These are phyloP conservation scores for Chloranthus sessilifolius DNA, from an alignment of 164 flowering plant species.

Conservation along the genomic window DNA sequence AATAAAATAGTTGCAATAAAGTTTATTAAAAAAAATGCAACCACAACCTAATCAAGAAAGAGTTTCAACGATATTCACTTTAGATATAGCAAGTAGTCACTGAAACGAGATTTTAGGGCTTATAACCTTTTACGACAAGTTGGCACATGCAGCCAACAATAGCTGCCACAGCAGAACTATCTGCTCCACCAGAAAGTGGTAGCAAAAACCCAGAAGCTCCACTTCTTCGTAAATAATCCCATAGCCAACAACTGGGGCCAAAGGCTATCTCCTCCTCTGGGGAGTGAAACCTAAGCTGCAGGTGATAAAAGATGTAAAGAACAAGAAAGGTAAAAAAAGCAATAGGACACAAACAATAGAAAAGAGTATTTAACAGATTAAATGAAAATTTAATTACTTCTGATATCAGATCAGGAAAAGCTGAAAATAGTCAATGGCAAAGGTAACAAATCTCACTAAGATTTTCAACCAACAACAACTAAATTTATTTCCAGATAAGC, in stretches of 20 bases:
- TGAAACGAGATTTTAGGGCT: not conserved
- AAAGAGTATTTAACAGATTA: not conserved
- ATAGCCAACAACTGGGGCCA: slow-evolving; percentile 40
- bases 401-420: too few species aligned
- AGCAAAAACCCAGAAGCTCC: slow-evolving; percentile 98
- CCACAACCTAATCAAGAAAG: not conserved
- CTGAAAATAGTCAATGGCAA: too few species aligned
- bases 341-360: not conserved
- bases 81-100: not conserved
- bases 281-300: slow-evolving; percentile 71
- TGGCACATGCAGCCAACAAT: slow-evolving; percentile 99
- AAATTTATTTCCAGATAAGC: too few species aligned
- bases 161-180: slow-evolving; percentile 70
- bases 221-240: slow-evolving; percentile 97
- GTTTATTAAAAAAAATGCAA: slow-evolving; percentile 6
- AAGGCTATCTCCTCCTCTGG: slow-evolving; percentile 97
- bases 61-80: not conserved
- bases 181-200: slow-evolving; percentile 99
- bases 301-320: too few species aligned
- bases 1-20: too few species aligned
- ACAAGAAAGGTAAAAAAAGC: not conserved
- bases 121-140: slow-evolving; percentile 88
- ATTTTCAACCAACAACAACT: too few species aligned
- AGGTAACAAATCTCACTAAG: too few species aligned
- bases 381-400: too few species aligned